Evolutionary conservation across 768 basidiomycete species (phyloP), one percentile per base, ranked within the genome.

Genomic region (Rhizopogon salebrosus): DNA sequence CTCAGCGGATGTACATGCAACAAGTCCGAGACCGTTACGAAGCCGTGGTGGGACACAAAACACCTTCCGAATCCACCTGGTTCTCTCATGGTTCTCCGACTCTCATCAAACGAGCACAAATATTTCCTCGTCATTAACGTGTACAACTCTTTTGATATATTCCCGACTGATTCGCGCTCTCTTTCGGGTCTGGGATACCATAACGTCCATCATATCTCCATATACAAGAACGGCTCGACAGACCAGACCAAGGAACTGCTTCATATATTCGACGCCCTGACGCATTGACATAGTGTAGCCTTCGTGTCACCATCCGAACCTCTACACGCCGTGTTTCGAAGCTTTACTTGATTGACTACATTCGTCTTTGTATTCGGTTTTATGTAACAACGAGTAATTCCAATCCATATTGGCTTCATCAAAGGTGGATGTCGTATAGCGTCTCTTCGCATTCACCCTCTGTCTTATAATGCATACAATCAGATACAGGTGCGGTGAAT

Each of bases 131-230:
- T 93, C 55, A 98, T 99, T 79, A 99, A 99, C 72, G 78, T 98
- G 54, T 98, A 98, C 79, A 99, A 99, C 77, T 98, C 95, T 11
- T 99, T 98, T 82, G 94, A 97, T 72, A 75, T 98, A 95, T 98
- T 59, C 95, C 97, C 16, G 97, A 99, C 72, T 80, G 98, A 34
- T 98, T 98, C 68, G 86, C 29, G 93, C 94, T 20, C 86, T 99
- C 60, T 99, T 99, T 77, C 84, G 94, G 52, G 85, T 57, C 78
- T 99, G 29, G 97, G 97, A 5, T 98, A 92, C 72, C 93, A 97
- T 70, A 99, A 99, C 67, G 93, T 98, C n/a, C n/a, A n/a, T 63
- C 98, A 86, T 66, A 92, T 98, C 43, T 95, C 94, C 48, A 97
- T 98, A 59, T 98, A 98, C 77, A 97, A 99, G 75, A 98, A 98